These are phyloP conservation scores for Trichoderma atroviride DNA, from an alignment of 2,329 filamentous ascomycete genomes.

Conservation along the genomic window DNA sequence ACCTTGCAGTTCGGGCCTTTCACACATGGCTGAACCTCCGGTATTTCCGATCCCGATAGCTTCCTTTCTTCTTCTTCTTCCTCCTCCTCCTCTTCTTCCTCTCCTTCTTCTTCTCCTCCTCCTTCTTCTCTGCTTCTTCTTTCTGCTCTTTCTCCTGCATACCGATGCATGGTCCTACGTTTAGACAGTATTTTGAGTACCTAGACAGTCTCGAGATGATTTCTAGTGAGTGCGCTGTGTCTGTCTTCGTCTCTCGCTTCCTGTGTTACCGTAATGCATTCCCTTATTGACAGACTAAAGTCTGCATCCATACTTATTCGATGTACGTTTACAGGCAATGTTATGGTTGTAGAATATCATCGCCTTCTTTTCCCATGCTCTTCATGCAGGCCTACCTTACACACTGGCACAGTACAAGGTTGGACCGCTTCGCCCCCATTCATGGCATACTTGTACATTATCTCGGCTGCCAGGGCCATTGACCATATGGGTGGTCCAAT, in stretches of 20 bases:
- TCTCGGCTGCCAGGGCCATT: not conserved
- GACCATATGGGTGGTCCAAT: not conserved
- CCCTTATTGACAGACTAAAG: not conserved
- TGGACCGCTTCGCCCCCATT: not conserved
- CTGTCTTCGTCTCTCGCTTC: not conserved
- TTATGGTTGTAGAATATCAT: not conserved
- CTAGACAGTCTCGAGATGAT: not conserved
- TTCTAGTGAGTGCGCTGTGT: not conserved
- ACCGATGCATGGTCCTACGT: not conserved
- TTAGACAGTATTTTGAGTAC: not conserved
- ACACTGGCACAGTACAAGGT: not conserved
- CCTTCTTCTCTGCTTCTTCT: not conserved
- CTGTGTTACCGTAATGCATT: not conserved
- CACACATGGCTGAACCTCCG: not conserved
- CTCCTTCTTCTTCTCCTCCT: not conserved
- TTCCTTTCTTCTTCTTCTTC: not conserved
- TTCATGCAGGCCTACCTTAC: not conserved
- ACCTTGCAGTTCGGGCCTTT: not conserved
- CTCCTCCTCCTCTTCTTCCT: not conserved
- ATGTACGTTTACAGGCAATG: not conserved
- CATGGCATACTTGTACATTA: not conserved
- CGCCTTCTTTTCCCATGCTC: not conserved
- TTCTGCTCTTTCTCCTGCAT: not conserved
- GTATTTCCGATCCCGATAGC: not conserved
- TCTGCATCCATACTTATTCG: not conserved